Evolutionary conservation across 1,284 basidiomycete species (phyloP), one percentile per base, ranked within the genome.

Genomic region (Phaffia rhodozyma): DNA sequence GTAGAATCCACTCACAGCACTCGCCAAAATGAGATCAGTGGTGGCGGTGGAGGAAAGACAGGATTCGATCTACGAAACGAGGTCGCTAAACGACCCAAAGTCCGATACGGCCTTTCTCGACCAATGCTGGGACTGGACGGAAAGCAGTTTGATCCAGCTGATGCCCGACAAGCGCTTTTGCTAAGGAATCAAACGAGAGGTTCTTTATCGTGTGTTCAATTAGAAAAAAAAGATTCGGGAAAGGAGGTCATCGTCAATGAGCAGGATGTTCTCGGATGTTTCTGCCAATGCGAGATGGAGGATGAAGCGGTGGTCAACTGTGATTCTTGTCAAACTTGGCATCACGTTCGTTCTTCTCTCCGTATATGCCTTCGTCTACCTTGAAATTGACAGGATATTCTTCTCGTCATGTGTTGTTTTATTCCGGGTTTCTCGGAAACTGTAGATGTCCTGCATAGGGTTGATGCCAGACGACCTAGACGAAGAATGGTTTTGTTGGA

Each of bases 181-280:
- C 52, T 56, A 60, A 66, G 51, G 49, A 29, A 55, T 54, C 47
- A 34, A 47, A 27, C 53, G 56, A 61, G 55, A 52, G 53, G 52
- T 29, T 23, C 54, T 2, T 75, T 75, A 7, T 81, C 80, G 4
- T 27, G n/a, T 18, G 59, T 53, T 53, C 51, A 38, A 27, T 21
- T 52, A n/a, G 20, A 25, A n/a, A 48, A 32, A 11, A 32, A 81
- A 63, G 13, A 78, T 72, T 27, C 76, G 74, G 4, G 80, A 80
- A 49, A 76, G 67, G 54, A 79, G 68, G 63, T 78, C 77, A 30
- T 78, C 70, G 23, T 80, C 25, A 58, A 76, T 70, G 20, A 75
- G 63, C 20, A 76, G 29, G 9, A 69, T 32, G 47, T 71, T 63
- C 60, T 65, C 23, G 63, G 58, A 25, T 65, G 63, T 58, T 30